Conservation (phyloP, 2,329 filamentous ascomycete genomes). For the Bipolaris victoriae region DNA sequence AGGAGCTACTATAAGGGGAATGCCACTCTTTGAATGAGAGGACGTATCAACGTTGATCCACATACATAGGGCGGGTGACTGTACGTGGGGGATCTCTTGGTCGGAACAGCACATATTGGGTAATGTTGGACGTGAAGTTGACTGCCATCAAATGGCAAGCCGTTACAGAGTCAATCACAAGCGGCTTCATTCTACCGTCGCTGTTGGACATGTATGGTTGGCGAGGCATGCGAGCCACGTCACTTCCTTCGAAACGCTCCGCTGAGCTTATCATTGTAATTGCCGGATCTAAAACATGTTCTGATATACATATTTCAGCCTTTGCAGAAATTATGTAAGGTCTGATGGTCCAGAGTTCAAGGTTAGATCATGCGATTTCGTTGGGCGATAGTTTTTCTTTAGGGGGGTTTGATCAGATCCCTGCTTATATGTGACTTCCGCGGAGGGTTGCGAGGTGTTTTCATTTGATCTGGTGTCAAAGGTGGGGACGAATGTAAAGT, state of each 20-base stretch:
- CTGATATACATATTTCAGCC: background rate
- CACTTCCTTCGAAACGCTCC: background rate
- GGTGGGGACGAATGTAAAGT: background rate
- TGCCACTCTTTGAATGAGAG: too few relatives aligned
- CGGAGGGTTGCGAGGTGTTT: background rate
- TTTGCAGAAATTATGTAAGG: background rate
- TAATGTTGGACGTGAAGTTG: background rate
- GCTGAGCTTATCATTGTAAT: background rate
- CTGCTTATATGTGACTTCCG: background rate
- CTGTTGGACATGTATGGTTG: background rate
- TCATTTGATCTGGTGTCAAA: background rate
- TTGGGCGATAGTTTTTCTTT: background rate
- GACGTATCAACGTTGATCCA: background rate
- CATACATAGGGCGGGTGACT: background rate
- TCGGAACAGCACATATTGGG: background rate
- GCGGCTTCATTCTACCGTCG: background rate
- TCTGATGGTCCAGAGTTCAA: background rate
- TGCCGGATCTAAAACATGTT: background rate
- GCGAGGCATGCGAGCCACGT: background rate
- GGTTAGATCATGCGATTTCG: background rate
- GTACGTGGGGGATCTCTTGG: background rate
- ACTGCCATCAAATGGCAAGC: background rate
- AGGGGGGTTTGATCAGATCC: background rate
- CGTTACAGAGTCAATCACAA: background rate
- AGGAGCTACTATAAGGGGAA: too few relatives aligned